phyloP scores from a whole-genome alignment of 1,139 yeast species.

The Pichia sp. region DNA sequence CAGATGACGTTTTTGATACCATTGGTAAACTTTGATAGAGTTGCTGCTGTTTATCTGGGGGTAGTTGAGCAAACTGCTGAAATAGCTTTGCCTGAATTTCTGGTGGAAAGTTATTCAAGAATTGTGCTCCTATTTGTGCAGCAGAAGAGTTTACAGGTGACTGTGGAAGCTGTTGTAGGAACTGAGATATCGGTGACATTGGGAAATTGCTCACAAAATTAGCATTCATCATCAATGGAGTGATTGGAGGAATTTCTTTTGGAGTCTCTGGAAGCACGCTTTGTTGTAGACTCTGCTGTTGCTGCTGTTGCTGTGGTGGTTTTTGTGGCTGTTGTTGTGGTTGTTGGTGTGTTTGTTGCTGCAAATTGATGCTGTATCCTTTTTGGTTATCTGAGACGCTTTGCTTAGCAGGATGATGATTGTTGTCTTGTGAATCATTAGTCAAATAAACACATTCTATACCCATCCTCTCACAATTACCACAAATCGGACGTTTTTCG shows the following conservation, averaged over 20 bases:
- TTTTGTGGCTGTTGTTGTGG: neutral
- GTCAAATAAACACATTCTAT: constrained; percentile 57
- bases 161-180: constrained; percentile 11
- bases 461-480: constrained; percentile 70
- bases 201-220: constrained; percentile 5
- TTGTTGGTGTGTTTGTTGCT: neutral
- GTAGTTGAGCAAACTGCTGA: constrained; percentile 14
- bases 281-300: neutral
- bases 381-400: neutral
- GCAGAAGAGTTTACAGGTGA: constrained; percentile 10
- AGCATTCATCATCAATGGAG: constrained; percentile 3
- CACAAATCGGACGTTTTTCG: constrained; percentile 73
- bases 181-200: constrained; percentile 14
- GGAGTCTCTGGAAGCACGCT: constrained; percentile 1
- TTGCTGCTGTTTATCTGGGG: constrained; percentile 19
- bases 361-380: neutral
- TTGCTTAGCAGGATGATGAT: neutral
- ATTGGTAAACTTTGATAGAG: constrained; percentile 17
- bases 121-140: constrained; percentile 12
- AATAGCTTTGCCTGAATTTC: constrained; percentile 15
- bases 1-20: constrained; percentile 10
- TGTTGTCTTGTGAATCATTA: neutral
- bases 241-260: neutral
- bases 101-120: constrained; percentile 15
- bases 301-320: neutral